Base-by-base conservation (phyloP, 2,329 filamentous ascomycete genomes). In the Talaromyces amestolkiae region DNA sequence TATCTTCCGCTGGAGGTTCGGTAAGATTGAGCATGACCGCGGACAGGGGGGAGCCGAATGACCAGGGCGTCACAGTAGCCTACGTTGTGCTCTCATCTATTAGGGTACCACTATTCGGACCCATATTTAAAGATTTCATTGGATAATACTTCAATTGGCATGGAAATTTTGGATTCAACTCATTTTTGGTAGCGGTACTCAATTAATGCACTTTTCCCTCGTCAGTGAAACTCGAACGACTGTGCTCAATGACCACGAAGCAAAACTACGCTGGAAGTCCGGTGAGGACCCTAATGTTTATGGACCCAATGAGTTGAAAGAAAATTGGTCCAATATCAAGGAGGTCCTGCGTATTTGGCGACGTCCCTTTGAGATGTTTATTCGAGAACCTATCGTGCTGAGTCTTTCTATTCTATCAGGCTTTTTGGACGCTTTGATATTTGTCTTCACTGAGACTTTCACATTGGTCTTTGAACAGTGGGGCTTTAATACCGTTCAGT, bases 271-370 rank as follows among this genome's bases (percentile, higher is more conserved):
- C 33, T 82, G 87, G 59, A 77, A 81, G 67, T 85, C 79, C 5
- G 86, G 86, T 5, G 75, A 84, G 63, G 45, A 24, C 11, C 19
- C 45, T 3, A 87, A 90, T 71, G 76, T 92, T 66, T 91, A 86
- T 74, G 91, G 91, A 0, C 90, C 90, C 0, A 87, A 90, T 66
- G 91, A 95, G 77, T 82, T 92, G 17, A 81, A 85, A 9, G 75
- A 78, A 13, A 80, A 83, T 64, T 82, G 86, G 53, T 84, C 90
- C 71, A 83, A 83, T 15, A 4, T 49, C 10, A 1, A 77, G 79
- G 60, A 81, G 80, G 66, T 86, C 89, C 69, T 78, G 89, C 15
- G 65, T 86, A 82, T 87, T 54, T 87, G 86, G 85, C 72, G 80
- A 37, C 83, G 86, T 0, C 86, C 87, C 0, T 89, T 88, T 72